Evolutionary conservation across 2,329 filamentous ascomycete species (phyloP).

Genomic region (Paecilomyces variotii): DNA sequence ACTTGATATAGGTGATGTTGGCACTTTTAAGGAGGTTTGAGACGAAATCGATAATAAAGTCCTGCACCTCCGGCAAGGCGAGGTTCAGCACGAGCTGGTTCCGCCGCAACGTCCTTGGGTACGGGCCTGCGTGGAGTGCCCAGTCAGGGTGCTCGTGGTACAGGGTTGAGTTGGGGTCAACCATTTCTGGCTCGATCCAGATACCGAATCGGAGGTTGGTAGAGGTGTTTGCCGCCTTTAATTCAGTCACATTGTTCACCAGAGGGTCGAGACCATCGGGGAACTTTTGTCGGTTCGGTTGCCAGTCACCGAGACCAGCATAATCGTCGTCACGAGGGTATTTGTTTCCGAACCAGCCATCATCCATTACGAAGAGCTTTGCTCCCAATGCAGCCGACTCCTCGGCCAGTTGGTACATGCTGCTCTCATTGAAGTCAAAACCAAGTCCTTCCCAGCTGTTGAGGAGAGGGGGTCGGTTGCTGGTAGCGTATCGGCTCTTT

Average conservation of each 20-base stretch:
- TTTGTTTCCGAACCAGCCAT: constrained; percentile 60
- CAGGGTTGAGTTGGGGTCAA: constrained; percentile 54
- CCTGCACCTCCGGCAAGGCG: no score
- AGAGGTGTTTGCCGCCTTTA: constrained; percentile 13
- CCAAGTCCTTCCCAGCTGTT: no score
- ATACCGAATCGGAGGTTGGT: constrained; percentile 52
- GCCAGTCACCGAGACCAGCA: constrained; percentile 57
- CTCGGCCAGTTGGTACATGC: no score
- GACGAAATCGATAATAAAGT: no score
- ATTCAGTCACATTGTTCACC: constrained; percentile 20
- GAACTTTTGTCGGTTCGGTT: constrained; percentile 50
- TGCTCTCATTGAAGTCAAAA: no score
- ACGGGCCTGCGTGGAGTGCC: constrained; percentile 50
- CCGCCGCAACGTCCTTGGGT: constrained; percentile 34
- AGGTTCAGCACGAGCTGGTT: no score
- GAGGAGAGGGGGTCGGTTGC: no score
- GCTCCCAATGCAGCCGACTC: constrained; percentile 53
- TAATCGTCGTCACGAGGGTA: constrained; percentile 52
- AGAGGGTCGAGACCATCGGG: constrained; percentile 49
- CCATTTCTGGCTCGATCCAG: constrained; percentile 64
- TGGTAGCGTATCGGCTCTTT: no score
- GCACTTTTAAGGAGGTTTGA: no score
- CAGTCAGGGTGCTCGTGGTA: constrained; percentile 58
- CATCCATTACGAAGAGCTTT: constrained; percentile 58
- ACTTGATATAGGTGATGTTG: no score